Percentiles rank a stretch among this genome's conserved stretches.
Conservation (phyloP, 2,329 filamentous ascomycete species). For the Paraphoma chrysanthemicola region DNA sequence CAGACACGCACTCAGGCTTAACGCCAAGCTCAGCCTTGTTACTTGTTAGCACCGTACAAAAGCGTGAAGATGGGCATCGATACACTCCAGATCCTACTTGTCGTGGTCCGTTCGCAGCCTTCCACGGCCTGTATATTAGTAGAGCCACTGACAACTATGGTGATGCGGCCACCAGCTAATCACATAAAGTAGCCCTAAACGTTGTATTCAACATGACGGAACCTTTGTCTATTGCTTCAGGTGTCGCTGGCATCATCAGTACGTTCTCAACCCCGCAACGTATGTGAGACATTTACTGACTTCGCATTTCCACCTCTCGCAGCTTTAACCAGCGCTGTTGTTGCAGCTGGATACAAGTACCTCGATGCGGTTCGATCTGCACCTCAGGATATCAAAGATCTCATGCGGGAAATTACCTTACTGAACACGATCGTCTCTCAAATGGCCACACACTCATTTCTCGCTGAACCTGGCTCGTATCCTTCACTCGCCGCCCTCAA, state of each 20-base stretch:
- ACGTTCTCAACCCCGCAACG: too few species aligned
- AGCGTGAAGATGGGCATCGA: too few species aligned
- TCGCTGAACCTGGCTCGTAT: too few species aligned
- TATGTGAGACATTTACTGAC: too few species aligned
- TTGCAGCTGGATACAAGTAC: background rate
- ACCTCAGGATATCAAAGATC: background rate
- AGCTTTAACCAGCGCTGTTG: background rate
- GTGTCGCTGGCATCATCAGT: background rate
- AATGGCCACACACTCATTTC: background rate
- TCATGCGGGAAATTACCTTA: background rate
- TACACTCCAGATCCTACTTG: too few species aligned
- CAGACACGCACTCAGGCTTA: background rate
- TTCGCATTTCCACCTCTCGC: too few species aligned
- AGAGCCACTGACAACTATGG: too few species aligned
- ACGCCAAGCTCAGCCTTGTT: background rate
- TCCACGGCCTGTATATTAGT: too few species aligned
- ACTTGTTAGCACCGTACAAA: background rate
- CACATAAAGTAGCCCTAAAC: background rate
- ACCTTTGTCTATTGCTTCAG: background rate
- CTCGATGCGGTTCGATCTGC: background rate
- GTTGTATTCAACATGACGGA: background rate
- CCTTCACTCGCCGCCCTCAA: background rate
- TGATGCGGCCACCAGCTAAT: too few species aligned
- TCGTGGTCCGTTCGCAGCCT: too few species aligned
- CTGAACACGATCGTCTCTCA: background rate